phyloP scores from a whole-genome alignment of 176 grass and related monocot species.

The Juncus inflexus region DNA sequence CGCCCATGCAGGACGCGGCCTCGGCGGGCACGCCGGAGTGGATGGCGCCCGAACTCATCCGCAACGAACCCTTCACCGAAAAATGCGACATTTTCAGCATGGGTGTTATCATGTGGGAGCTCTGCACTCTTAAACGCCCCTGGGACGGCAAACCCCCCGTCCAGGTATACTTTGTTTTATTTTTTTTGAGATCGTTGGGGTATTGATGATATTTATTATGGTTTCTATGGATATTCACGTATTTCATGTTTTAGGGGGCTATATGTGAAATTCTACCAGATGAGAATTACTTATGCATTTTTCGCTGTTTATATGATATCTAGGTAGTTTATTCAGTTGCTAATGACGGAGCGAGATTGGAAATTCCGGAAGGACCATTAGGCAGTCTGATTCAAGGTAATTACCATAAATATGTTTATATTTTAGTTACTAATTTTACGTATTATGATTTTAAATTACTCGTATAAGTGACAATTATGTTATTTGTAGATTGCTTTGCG shows the following conservation, averaged over 20 bases:
- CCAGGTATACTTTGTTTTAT: constrained; percentile 49
- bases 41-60: constrained; percentile 99
- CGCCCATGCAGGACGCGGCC: constrained; percentile 68
- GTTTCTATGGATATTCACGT: neutral
- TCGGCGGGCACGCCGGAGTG: constrained; percentile 92
- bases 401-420: neutral
- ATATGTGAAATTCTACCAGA: neutral
- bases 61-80: constrained; percentile 80
- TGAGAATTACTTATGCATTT: constrained; percentile 3
- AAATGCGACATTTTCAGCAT: constrained; percentile 98
- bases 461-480: neutral
- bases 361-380: constrained; percentile 90
- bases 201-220: neutral
- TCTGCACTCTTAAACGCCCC: constrained; percentile 86
- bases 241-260: neutral
- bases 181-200: neutral
- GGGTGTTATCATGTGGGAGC: constrained; percentile 99
- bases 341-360: constrained; percentile 78
- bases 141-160: constrained; percentile 82
- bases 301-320: constrained; percentile 18
- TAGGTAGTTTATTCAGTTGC: constrained; percentile 93
- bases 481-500: constrained; percentile 75
- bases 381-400: constrained; percentile 81
- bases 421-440: neutral
- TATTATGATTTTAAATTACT: neutral